These are phyloP conservation scores for Eutypella sp. DNA, from an alignment of 2,329 filamentous ascomycete genomes.

Conservation along the genomic window DNA sequence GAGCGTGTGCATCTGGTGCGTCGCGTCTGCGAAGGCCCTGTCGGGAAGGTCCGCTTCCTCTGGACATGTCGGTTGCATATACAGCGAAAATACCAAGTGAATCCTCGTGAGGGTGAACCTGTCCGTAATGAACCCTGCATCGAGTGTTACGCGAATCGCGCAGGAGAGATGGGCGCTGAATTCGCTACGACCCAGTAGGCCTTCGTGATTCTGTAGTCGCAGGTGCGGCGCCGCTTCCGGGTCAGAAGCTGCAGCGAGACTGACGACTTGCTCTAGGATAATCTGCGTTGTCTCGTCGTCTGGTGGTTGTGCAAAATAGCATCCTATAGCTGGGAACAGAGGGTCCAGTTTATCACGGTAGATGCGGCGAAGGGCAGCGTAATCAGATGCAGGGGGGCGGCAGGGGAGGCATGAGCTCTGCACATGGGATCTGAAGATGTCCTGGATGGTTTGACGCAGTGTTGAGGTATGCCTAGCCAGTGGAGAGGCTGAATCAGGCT, in stretches of 20 bases:
- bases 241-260: slow-evolving; percentile 49
- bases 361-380: slow-evolving; percentile 37
- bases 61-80: slow-evolving; percentile 49
- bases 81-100: slow-evolving; percentile 51
- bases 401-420: slow-evolving; percentile 42
- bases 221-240: slow-evolving; percentile 40
- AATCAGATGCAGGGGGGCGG: slow-evolving; percentile 43
- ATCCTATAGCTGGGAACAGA: slow-evolving; percentile 47
- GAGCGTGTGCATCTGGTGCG: slow-evolving; percentile 53
- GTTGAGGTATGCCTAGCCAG: slow-evolving; percentile 22
- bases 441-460: slow-evolving; percentile 21
- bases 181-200: slow-evolving; percentile 36
- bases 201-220: slow-evolving; percentile 35
- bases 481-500: slow-evolving; percentile 20
- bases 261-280: slow-evolving; percentile 49
- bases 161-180: slow-evolving; percentile 45
- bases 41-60: slow-evolving; percentile 52
- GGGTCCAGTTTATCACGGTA: slow-evolving; percentile 51
- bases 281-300: slow-evolving; percentile 30
- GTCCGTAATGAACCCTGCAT: slow-evolving; percentile 49
- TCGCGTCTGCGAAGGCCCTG: slow-evolving; percentile 47
- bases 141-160: slow-evolving; percentile 44
- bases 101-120: slow-evolving; percentile 51
- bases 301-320: slow-evolving; percentile 11
- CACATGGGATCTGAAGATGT: slow-evolving; percentile 35